Conservation (phyloP, 805 yeast genomes). For the Hanseniaspora hatyaiensis region DNA sequence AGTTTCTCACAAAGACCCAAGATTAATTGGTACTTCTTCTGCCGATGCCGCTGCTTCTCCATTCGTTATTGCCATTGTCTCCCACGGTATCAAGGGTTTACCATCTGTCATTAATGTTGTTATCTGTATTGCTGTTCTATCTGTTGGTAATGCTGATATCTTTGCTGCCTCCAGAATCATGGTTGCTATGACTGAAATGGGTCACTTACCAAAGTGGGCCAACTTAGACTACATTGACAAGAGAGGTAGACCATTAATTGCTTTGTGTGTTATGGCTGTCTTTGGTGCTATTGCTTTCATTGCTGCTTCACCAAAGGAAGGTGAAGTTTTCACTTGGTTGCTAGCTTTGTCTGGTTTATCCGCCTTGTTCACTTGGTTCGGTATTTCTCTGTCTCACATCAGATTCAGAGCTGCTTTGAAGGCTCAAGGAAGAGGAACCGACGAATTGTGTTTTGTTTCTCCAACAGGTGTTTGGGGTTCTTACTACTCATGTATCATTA, state of each 20-base stretch:
- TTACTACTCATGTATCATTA: conserved; percentile 42
- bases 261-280: conserved; percentile 38
- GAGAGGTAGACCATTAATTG: conserved; percentile 54
- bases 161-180: conserved; percentile 59
- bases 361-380: conserved; percentile 45
- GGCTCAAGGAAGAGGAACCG: conserved; percentile 44
- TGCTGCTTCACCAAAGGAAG: conserved; percentile 42
- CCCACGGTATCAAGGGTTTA: conserved; percentile 52
- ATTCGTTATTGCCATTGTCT: conserved; percentile 59
- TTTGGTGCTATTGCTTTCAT: conserved; percentile 51
- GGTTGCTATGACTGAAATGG: conserved; percentile 50
- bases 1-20: conserved; percentile 36
- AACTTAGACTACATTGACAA: conserved; percentile 50
- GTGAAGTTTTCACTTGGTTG: conserved; percentile 51
- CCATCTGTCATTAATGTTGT: conserved; percentile 60
- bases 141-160: conserved; percentile 62
- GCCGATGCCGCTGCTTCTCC: conserved; percentile 65
- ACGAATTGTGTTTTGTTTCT: conserved; percentile 52
- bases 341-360: conserved; percentile 49
- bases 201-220: conserved; percentile 43
- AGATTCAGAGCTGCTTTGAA: conserved; percentile 47
- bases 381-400: conserved; percentile 40
- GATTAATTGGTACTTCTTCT: conserved; percentile 38
- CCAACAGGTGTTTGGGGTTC: conserved; percentile 57
- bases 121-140: conserved; percentile 51